Conservation (phyloP, 1,284 basidiomycete species). For the Anthracocystis walkeri region DNA sequence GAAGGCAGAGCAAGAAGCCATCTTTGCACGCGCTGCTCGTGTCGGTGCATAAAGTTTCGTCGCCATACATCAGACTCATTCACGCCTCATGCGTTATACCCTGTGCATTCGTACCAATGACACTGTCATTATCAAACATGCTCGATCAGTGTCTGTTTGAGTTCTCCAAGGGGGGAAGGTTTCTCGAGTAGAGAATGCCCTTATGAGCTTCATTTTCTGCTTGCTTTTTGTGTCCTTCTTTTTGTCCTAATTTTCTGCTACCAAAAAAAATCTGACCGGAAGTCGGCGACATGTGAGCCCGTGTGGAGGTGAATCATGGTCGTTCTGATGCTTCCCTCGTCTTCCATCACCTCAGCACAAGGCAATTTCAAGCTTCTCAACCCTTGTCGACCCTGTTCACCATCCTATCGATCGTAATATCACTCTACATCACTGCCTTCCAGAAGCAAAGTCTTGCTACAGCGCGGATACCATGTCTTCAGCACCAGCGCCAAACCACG, state of each 20-base stretch:
- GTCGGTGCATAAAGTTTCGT: slow-evolving; percentile 33
- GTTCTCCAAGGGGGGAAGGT: not conserved
- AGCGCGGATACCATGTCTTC: not conserved
- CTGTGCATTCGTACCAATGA: slow-evolving; percentile 7
- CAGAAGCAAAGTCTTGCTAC: not conserved
- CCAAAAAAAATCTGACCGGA: not conserved
- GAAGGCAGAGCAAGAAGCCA: slow-evolving; percentile 56
- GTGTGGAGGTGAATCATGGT: slow-evolving; percentile 26
- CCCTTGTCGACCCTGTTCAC: not conserved
- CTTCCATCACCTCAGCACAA: not conserved
- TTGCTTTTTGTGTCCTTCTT: slow-evolving; percentile 1
- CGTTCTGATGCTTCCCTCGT: not conserved
- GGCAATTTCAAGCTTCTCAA: not conserved
- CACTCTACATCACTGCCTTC: not conserved
- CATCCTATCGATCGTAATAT: not conserved
- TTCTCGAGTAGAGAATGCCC: not conserved
- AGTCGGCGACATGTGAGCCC: slow-evolving; percentile 8
- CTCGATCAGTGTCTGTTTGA: not conserved
- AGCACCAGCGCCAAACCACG: slow-evolving; percentile 32
- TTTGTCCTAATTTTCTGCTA: not conserved
- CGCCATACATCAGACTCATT: too few species aligned
- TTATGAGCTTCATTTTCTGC: not conserved
- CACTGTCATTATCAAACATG: not conserved
- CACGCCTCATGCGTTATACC: slow-evolving; percentile 28
- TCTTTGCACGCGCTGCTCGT: slow-evolving; percentile 57